A percentile compares a stretch with the other conserved stretches of the same genome.
Evolutionary conservation across 1,284 basidiomycete genomes (phyloP).

Genomic region (Phenoliferia sp.): DNA sequence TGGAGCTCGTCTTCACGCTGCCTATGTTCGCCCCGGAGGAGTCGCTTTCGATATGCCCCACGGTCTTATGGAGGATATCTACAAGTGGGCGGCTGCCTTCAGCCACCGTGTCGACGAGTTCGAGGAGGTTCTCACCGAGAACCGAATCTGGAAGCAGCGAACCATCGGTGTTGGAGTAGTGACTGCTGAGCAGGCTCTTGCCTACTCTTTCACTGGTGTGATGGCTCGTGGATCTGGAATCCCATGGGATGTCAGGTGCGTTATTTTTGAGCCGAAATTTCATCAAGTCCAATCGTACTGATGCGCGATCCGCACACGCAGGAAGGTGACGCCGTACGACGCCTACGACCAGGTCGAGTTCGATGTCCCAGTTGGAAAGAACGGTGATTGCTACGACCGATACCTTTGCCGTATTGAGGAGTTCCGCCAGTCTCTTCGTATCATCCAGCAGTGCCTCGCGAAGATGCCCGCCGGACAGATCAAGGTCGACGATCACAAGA

Average conservation of each 20-base stretch:
- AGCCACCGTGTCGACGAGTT: slow-evolving; percentile 82
- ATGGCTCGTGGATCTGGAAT: slow-evolving; percentile 94
- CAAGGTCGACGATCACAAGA: slow-evolving; percentile 97
- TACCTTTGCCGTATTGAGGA: slow-evolving; percentile 98
- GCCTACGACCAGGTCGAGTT: slow-evolving; percentile 98
- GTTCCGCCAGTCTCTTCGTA: slow-evolving; percentile 89
- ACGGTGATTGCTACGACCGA: slow-evolving; percentile 92
- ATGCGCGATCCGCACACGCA: slow-evolving; percentile 10
- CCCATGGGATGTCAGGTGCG: slow-evolving; percentile 79
- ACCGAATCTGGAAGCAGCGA: slow-evolving; percentile 95
- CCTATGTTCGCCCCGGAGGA: slow-evolving; percentile 96
- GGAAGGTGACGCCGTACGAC: slow-evolving; percentile 88
- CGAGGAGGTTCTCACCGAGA: slow-evolving; percentile 95
- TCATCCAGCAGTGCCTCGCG: slow-evolving; percentile 88
- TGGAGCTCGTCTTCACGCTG: slow-evolving; percentile 92
- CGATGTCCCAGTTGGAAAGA: slow-evolving; percentile 90
- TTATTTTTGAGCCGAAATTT: not conserved
- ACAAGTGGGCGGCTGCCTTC: slow-evolving; percentile 97
- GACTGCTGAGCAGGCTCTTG: slow-evolving; percentile 84
- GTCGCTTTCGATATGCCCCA: slow-evolving; percentile 97
- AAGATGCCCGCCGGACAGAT: slow-evolving; percentile 92
- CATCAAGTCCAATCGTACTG: not conserved
- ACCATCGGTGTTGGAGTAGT: slow-evolving; percentile 89
- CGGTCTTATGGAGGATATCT: slow-evolving; percentile 92
- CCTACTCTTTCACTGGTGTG: slow-evolving; percentile 92